Base-by-base conservation (phyloP, 1,284 basidiomycete species). In the Somion occarium region DNA sequence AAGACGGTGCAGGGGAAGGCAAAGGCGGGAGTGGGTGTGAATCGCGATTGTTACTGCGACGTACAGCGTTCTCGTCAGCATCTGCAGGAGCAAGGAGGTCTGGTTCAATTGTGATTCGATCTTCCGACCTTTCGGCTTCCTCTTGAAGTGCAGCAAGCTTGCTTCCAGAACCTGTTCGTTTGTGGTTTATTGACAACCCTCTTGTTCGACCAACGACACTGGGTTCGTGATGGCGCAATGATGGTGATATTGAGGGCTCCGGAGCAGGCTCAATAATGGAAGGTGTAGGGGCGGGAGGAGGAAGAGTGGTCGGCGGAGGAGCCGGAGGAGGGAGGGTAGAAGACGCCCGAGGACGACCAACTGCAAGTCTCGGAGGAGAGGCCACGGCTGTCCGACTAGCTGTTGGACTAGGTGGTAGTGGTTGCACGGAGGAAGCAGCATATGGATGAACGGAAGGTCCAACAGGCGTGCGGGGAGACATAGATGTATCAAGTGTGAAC, bases 11-110 rank as follows among this genome's bases (percentile, higher is more conserved):
- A 25, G 85, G 83, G 42, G 78, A 75, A 26, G 85, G 84, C 44
- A 85, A 63, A 30, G 85, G 82, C 11, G 85, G 86, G 12, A 88
- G 67, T 9, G 85, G 84, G 50, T 81, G 83, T 1, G 81, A 79
- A 27, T 83, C 79, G 51, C 71, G 72, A 55, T 72, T 76, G 52
- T 52, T 49, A 46, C 60, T 56, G 39, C 60, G 55, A 3, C 64
- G 58, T 11, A 53, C 48, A 2, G 57, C 50, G 20, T 64, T 63
- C 18, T 73, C 72, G 7, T 59, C 60, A 18, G 58, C 54, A 50
- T 37, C 44, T 57, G 60, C 18, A 55, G 49, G 26, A 61, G 61
- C 27, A 59, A 62, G 34, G 51, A 58, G n/a, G 55, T 69, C 42
- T 53, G 50, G 44, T 51, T 63, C 41, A 46, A 46, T 39, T 37